Conservation (phyloP, 2,329 filamentous ascomycete genomes). For the Aspergillus ochraceus region DNA sequence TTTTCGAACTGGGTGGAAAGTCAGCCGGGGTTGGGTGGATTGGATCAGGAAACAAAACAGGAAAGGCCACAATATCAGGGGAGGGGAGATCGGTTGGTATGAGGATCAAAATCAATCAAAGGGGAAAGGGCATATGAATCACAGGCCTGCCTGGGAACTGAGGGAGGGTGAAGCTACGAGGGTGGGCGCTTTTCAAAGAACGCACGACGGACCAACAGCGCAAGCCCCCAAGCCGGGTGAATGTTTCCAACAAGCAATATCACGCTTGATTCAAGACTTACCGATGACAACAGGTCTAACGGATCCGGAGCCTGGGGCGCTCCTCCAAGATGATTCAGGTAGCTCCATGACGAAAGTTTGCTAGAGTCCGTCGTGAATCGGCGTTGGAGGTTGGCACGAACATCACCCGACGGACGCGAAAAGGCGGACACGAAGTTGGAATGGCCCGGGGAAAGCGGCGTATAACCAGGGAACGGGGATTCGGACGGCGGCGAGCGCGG, state of each 20-base stretch:
- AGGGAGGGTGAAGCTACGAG: neutral
- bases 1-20: constrained; percentile 73
- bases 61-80: neutral
- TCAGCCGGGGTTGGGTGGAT: constrained; percentile 28
- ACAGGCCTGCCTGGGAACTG: too few species aligned
- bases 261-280: constrained; percentile 35
- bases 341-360: constrained; percentile 73
- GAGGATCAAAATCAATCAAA: too few species aligned
- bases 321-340: constrained; percentile 53
- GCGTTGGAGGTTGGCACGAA: constrained; percentile 76
- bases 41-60: constrained; percentile 1
- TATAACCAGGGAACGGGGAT: constrained; percentile 70
- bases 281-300: constrained; percentile 54
- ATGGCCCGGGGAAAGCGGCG: constrained; percentile 69
- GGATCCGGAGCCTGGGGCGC: constrained; percentile 56
- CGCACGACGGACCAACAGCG: neutral
- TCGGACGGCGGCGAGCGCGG: constrained; percentile 79
- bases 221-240: neutral
- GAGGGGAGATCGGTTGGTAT: too few species aligned
- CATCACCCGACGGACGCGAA: constrained; percentile 61
- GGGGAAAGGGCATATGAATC: too few species aligned
- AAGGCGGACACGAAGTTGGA: constrained; percentile 62
- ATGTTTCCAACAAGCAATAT: neutral
- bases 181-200: neutral
- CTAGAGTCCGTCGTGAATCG: constrained; percentile 92